phyloP scores from a whole-genome alignment of 306 rosid genomes.

The Albizia julibrissin region DNA sequence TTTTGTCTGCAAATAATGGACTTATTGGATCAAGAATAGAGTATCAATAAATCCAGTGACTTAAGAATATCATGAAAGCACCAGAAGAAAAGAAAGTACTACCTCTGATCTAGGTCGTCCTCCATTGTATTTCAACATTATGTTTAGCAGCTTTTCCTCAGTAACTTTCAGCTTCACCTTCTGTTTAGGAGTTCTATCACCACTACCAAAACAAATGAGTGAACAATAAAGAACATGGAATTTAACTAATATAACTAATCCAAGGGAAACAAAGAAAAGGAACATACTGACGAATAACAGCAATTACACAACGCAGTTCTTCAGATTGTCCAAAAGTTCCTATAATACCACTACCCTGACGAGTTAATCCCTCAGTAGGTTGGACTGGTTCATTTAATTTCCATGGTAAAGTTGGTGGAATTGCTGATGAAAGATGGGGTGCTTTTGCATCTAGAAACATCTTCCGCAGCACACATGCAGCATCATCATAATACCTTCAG shows the following conservation, averaged over 20 bases:
- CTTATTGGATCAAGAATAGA: slow-evolving; percentile 30
- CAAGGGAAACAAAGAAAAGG: background rate
- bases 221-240: slow-evolving; percentile 30
- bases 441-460: slow-evolving; percentile 95
- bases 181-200: slow-evolving; percentile 99
- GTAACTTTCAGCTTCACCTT: slow-evolving; percentile 97
- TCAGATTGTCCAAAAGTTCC: slow-evolving; percentile 88
- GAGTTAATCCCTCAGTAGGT: slow-evolving; percentile 78
- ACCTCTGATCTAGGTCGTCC: slow-evolving; percentile 95
- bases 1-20: slow-evolving; percentile 69
- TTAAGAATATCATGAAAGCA: slow-evolving; percentile 28
- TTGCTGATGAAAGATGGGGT: slow-evolving; percentile 89
- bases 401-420: slow-evolving; percentile 97
- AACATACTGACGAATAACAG: slow-evolving; percentile 92
- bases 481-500: slow-evolving; percentile 91
- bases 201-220: slow-evolving; percentile 59
- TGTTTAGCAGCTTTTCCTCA: slow-evolving; percentile 84
- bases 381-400: slow-evolving; percentile 73
- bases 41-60: slow-evolving; percentile 23
- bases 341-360: slow-evolving; percentile 91
- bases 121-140: slow-evolving; percentile 93
- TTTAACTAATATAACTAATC: slow-evolving; percentile 19
- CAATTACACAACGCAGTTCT: slow-evolving; percentile 95
- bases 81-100: slow-evolving; percentile 18
- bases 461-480: slow-evolving; percentile 96